These are phyloP conservation scores for Endocladia muricata DNA, from an alignment of 31 red algal genomes.

Conservation along the genomic window DNA sequence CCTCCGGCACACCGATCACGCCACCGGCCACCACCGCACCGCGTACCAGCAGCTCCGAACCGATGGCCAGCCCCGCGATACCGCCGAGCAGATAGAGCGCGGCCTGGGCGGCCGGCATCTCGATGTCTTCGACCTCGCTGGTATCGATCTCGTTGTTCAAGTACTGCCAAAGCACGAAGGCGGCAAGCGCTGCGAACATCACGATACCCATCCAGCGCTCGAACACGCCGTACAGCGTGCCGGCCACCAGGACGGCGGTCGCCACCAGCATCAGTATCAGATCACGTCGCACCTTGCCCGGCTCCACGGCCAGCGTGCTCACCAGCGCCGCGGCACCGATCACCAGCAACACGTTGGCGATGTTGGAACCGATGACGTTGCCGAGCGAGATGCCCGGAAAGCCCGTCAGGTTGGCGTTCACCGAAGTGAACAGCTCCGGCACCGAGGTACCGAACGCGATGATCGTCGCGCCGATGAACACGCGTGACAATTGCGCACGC, in stretches of 20 bases:
- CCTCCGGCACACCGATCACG: background rate
- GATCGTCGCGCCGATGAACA: background rate
- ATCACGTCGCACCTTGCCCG: background rate
- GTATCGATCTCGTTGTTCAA: background rate
- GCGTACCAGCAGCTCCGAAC: background rate
- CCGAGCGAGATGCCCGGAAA: background rate
- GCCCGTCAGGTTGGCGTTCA: background rate
- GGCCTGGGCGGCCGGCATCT: background rate
- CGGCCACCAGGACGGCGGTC: background rate
- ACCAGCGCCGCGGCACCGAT: background rate
- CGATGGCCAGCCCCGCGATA: background rate
- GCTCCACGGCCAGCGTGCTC: background rate
- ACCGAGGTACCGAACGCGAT: slow-evolving; percentile 3
- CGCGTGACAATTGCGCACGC: background rate
- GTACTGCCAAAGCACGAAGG: background rate
- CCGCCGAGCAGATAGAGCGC: background rate
- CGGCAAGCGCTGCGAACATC: background rate
- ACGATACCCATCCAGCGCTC: background rate
- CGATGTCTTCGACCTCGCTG: background rate
- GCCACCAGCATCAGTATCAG: background rate
- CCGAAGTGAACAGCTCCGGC: background rate
- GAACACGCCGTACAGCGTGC: background rate
- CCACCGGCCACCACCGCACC: background rate
- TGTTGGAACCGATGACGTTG: slow-evolving; percentile 6
- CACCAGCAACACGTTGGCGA: background rate